Conservation (phyloP, 805 yeast genomes). For the Kuraishia floccosa region DNA sequence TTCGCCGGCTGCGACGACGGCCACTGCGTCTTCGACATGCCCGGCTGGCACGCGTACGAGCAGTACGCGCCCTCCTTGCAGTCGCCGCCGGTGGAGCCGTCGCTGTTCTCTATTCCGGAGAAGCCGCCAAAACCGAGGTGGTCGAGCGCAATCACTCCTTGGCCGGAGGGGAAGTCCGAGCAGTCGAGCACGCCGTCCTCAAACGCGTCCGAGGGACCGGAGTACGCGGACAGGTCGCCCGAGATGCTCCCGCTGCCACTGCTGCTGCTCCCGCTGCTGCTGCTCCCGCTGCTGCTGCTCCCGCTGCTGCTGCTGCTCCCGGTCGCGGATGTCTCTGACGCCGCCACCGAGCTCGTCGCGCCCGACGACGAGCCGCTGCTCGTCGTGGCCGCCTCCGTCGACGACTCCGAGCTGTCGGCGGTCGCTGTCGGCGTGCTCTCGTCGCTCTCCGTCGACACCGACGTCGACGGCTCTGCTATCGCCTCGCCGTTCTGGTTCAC, state of each 20-base stretch:
- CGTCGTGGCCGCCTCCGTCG: constrained; percentile 12
- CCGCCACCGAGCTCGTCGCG: constrained; percentile 11
- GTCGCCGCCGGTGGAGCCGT: constrained; percentile 48
- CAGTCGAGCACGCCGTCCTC: constrained; percentile 65
- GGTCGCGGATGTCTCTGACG: constrained; percentile 8
- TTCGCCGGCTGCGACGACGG: constrained; percentile 76
- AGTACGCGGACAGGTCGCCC: constrained; percentile 42
- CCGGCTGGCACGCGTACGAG: constrained; percentile 96
- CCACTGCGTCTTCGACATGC: constrained; percentile 99
- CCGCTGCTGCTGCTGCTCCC: constrained; percentile 6
- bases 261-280: constrained; percentile 19
- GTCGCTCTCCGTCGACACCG: constrained; percentile 1
- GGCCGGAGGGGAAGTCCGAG: constrained; percentile 61
- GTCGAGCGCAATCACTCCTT: constrained; percentile 54
- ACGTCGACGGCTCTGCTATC: constrained; percentile 13
- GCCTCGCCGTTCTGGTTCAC: constrained; percentile 38
- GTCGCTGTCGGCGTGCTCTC: constrained; percentile 7
- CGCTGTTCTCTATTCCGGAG: constrained; percentile 30
- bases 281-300: constrained; percentile 9
- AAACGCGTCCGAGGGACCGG: constrained; percentile 39
- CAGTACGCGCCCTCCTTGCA: constrained; percentile 91
- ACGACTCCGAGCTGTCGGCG: constrained; percentile 7
- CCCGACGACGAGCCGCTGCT: constrained; percentile 6
- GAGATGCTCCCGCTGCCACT: constrained; percentile 22
- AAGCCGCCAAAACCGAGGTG: constrained; percentile 46